Conservation (phyloP, 2,329 filamentous ascomycete species). For the Aspergillus alliaceus region DNA sequence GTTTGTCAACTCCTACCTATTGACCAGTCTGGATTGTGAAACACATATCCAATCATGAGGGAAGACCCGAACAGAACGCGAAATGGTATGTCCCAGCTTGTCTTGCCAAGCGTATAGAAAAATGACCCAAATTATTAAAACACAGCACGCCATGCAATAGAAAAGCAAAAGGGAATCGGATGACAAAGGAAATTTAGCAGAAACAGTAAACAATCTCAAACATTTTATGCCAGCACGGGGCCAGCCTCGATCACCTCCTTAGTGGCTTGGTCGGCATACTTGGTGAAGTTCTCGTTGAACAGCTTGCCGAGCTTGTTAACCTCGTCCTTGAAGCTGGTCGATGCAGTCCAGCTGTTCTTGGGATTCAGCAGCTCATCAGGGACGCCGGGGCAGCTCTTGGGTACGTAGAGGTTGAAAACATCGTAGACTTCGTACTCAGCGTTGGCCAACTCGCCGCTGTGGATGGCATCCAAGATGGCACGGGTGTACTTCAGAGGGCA, state of each 20-base stretch:
- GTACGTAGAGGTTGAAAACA: constrained; percentile 95
- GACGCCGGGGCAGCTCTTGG: constrained; percentile 84
- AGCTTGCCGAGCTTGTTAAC: constrained; percentile 86
- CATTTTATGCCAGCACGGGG: constrained; percentile 31
- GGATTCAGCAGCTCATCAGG: constrained; percentile 94
- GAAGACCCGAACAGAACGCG: background rate
- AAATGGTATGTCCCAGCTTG: constrained; percentile 11
- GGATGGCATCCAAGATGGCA: constrained; percentile 96
- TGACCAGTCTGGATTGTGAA: background rate
- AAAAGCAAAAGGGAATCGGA: constrained; percentile 22
- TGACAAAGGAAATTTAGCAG: constrained; percentile 8
- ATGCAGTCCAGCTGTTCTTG: constrained; percentile 84
- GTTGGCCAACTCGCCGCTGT: constrained; percentile 92
- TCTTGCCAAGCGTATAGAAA: constrained; percentile 4
- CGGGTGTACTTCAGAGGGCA: constrained; percentile 99
- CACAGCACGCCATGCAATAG: constrained; percentile 34
- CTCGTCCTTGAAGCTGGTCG: constrained; percentile 78
- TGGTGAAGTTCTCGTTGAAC: constrained; percentile 97
- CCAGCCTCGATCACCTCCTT: constrained; percentile 67
- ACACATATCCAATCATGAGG: background rate
- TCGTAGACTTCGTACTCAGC: constrained; percentile 93
- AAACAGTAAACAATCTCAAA: background rate
- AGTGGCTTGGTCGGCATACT: constrained; percentile 84
- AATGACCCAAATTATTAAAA: constrained; percentile 18
- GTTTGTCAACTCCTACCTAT: background rate